Conservation (phyloP, 164 flowering plant genomes). For the Sedum album region DNA sequence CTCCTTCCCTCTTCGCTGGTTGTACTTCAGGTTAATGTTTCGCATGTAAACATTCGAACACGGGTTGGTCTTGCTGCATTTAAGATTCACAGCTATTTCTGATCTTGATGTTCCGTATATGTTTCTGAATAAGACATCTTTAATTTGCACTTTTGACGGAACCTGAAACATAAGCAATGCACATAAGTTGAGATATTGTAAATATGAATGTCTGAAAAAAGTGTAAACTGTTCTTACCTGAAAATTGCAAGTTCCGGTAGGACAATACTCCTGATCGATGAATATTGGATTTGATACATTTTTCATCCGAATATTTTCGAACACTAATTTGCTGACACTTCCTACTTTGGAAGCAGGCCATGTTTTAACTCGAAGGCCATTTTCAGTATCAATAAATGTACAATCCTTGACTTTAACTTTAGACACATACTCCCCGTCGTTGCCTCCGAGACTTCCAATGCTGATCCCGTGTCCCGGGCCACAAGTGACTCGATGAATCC, state of each 20-base stretch:
- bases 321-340: slow-evolving; percentile 10
- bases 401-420: slow-evolving; percentile 17
- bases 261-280: slow-evolving; percentile 34
- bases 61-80: slow-evolving; percentile 17
- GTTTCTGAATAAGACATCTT: slow-evolving; percentile 10
- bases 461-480: slow-evolving; percentile 57
- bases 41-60: slow-evolving; percentile 14
- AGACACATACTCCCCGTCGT: slow-evolving; percentile 10
- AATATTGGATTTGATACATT: slow-evolving; percentile 29
- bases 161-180: slow-evolving; percentile 9
- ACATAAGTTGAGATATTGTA: background rate
- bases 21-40: slow-evolving; percentile 11
- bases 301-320: slow-evolving; percentile 17
- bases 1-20: background rate
- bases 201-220: background rate
- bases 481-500: slow-evolving; percentile 19
- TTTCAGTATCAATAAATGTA: slow-evolving; percentile 16
- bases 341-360: slow-evolving; percentile 14
- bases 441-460: slow-evolving; percentile 28
- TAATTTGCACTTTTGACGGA: slow-evolving; percentile 15
- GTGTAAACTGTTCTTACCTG: slow-evolving; percentile 14
- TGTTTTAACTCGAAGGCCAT: slow-evolving; percentile 32
- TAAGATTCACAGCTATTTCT: slow-evolving; percentile 16
- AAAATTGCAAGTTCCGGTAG: slow-evolving; percentile 6
- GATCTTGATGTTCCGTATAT: slow-evolving; percentile 18